Base-by-base conservation (phyloP, 1,284 basidiomycete genomes). In the Boletus hoseneyae region DNA sequence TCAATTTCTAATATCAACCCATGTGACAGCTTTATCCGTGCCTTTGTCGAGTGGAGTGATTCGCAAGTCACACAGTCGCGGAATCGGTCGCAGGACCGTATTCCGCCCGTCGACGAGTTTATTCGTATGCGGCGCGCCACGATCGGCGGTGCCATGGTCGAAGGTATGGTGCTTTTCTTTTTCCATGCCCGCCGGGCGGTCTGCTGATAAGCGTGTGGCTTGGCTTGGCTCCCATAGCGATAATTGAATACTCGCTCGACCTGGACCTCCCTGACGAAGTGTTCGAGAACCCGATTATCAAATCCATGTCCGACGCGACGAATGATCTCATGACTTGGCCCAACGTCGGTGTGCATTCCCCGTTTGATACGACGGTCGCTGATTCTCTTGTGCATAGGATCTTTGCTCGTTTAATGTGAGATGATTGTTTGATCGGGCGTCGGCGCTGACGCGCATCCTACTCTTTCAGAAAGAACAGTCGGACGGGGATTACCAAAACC, bases 271-370 rank as follows among this genome's bases (percentile, higher is more conserved):
- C 76, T 5, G 70, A 73, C 30, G 58, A 68, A 35, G 71, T 76
- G 4, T 75, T 75, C 56, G 63, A 72, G 32, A 62, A 70, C 52
- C 71, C 75, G 0, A 62, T 70, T 25, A 59, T 77, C 3, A 56
- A 60, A 45, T 69, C 62, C 15, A 72, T 78, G 69, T 75, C 74
- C 25, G 66, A 74, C 16, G 75, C 73, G 15, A 73, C 73, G 1
- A 71, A 61, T 16, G 75, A 78, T 54, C 69, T 78, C 21, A 74
- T 77, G 68, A 75, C 75, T 1, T 77, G 76, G 74, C 73, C 76
- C n/a, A 77, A 77, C 50, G 75, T 76, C 44, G 15, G 73, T 62
- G 3, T 23, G 11, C 29, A 9, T 43, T 48, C 19, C 45, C 42
- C 47, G 34, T 42, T 35, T n/a, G 13, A 45, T 46, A 38, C 13